Conservation (phyloP, 768 basidiomycete species). For the Lentinula aciculospora region DNA sequence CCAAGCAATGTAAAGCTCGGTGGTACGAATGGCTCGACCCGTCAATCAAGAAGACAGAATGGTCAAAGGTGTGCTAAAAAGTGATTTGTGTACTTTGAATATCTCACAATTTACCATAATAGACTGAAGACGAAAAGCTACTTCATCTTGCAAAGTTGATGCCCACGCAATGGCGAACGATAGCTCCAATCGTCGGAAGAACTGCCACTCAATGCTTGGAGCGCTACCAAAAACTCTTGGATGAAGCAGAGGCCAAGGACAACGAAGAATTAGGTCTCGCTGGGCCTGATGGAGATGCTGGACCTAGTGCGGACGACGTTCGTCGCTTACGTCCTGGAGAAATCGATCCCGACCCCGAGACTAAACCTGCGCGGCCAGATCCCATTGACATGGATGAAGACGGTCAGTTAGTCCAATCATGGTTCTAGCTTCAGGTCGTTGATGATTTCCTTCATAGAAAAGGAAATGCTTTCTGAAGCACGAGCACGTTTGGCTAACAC, state of each 20-base stretch:
- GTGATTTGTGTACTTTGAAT: neutral
- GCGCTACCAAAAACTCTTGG: slow-evolving; percentile 94
- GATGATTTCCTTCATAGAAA: slow-evolving; percentile 49
- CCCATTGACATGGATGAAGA: slow-evolving; percentile 99
- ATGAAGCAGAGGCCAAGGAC: slow-evolving; percentile 96
- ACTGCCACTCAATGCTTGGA: slow-evolving; percentile 98
- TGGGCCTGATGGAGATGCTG: slow-evolving; percentile 75
- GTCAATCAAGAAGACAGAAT: slow-evolving; percentile 99
- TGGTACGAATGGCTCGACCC: slow-evolving; percentile 99
- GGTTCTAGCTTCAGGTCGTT: slow-evolving; percentile 6
- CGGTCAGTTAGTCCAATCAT: slow-evolving; percentile 34
- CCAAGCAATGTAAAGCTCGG: slow-evolving; percentile 98
- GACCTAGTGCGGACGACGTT: slow-evolving; percentile 90
- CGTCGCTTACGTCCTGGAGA: slow-evolving; percentile 88
- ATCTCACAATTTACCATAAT: neutral
- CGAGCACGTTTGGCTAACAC: slow-evolving; percentile 97
- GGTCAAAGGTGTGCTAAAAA: slow-evolving; percentile 76
- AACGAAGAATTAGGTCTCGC: slow-evolving; percentile 90
- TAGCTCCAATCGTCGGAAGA: slow-evolving; percentile 96
- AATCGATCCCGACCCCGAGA: slow-evolving; percentile 98
- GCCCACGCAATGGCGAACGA: slow-evolving; percentile 99
- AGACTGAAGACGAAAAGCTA: slow-evolving; percentile 98
- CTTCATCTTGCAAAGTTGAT: slow-evolving; percentile 96
- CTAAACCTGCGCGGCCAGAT: slow-evolving; percentile 95
- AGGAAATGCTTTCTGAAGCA: slow-evolving; percentile 99